A percentile compares a stretch with the other conserved stretches of the same genome.
Conservation (phyloP, 2,329 filamentous ascomycete genomes). For the Chaetomium globosum region DNA sequence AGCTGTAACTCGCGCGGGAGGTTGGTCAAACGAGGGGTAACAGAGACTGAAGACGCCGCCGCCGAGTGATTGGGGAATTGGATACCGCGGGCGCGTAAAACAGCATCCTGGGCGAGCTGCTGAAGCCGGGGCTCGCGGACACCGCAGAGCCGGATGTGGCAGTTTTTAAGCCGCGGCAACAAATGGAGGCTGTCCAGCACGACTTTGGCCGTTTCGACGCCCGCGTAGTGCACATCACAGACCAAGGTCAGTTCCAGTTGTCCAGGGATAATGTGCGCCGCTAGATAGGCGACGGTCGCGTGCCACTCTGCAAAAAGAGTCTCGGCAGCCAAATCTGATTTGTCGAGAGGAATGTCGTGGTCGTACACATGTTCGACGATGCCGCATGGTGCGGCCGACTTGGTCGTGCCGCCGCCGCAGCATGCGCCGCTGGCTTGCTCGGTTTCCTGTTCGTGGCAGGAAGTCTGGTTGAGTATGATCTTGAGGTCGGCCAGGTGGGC, state of each 20-base stretch:
- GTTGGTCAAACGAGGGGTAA: slow-evolving; percentile 13
- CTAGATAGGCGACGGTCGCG: background rate
- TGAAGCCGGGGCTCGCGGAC: background rate
- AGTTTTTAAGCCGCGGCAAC: slow-evolving; percentile 16
- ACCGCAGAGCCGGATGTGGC: slow-evolving; percentile 15
- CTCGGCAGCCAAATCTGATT: background rate
- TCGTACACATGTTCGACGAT: too few species aligned
- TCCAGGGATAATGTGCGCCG: background rate
- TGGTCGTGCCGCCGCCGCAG: background rate
- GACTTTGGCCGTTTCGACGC: background rate
- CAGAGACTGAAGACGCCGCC: background rate
- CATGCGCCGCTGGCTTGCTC: background rate
- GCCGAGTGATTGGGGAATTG: background rate
- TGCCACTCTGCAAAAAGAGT: background rate
- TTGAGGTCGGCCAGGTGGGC: background rate
- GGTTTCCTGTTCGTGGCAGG: slow-evolving; percentile 1
- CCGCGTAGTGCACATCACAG: slow-evolving; percentile 6
- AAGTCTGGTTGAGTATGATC: slow-evolving; percentile 16
- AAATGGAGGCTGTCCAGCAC: background rate
- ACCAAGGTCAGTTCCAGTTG: slow-evolving; percentile 9
- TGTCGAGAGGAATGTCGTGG: background rate
- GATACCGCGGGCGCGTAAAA: background rate
- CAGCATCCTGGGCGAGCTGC: slow-evolving; percentile 10
- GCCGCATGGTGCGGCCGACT: too few species aligned
- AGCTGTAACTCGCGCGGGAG: slow-evolving; percentile 34